Percentiles rank a stretch among this genome's conserved stretches.
Evolutionary conservation across 2,329 filamentous ascomycete species (phyloP).

Genomic region (Aureobasidium sp.): DNA sequence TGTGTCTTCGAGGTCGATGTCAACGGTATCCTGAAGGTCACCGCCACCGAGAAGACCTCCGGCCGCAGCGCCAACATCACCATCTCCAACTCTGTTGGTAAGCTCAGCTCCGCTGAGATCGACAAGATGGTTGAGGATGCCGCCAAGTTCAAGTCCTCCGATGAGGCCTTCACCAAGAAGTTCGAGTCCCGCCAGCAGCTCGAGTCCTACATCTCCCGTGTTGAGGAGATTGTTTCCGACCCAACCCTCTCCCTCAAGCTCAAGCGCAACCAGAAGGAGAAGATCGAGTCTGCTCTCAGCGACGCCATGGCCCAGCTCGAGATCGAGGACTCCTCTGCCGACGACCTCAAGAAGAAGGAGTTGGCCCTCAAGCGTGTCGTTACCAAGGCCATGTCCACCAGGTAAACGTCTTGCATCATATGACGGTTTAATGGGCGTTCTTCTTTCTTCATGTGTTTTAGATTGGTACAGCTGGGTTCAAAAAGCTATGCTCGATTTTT

Average conservation of each 20-base stretch:
- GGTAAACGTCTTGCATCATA: constrained; percentile 23
- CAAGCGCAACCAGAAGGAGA: constrained; percentile 99
- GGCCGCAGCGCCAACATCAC: constrained; percentile 98
- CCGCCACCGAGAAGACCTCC: constrained; percentile 96
- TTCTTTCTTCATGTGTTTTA: constrained; percentile 18
- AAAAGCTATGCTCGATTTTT: constrained; percentile 16
- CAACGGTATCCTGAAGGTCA: constrained; percentile 99
- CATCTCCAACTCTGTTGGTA: constrained; percentile 98
- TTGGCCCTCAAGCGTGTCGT: constrained; percentile 94
- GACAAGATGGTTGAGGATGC: constrained; percentile 94
- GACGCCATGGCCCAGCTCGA: constrained; percentile 98
- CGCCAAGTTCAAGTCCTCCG: constrained; percentile 96
- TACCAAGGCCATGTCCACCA: constrained; percentile 61
- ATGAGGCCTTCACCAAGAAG: constrained; percentile 98
- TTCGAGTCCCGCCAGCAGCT: constrained; percentile 99
- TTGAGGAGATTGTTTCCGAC: constrained; percentile 98
- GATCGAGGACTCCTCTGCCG: constrained; percentile 81
- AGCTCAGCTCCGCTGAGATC: constrained; percentile 89
- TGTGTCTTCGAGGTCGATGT: constrained; percentile 99
- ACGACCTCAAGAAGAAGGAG: constrained; percentile 99
- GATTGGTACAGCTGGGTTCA: constrained; percentile 16
- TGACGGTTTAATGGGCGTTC: constrained; percentile 20
- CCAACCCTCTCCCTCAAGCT: constrained; percentile 92
- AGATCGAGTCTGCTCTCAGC: constrained; percentile 94
- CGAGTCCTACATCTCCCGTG: constrained; percentile 96